Evolutionary conservation across 176 grass and related monocot genomes (phyloP).

Genomic region (Tillandsia leiboldiana): DNA sequence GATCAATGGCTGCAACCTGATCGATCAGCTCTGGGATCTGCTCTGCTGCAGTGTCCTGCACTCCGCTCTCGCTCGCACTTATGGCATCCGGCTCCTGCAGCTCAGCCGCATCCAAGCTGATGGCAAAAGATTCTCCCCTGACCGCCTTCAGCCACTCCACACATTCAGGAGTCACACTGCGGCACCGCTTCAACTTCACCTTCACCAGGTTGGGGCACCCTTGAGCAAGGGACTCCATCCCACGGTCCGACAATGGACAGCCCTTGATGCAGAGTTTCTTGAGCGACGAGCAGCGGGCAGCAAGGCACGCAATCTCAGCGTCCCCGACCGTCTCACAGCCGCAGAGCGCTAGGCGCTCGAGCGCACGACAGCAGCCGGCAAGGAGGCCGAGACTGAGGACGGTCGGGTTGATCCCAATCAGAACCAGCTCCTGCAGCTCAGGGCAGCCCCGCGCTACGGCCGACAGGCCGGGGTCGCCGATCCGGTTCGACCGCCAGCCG

Average conservation of each 20-base stretch:
- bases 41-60: conserved; percentile 26
- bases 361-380: conserved; percentile 45
- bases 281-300: conserved; percentile 55
- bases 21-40: conserved; percentile 29
- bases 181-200: conserved; percentile 92
- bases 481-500: conserved; percentile 75
- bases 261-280: conserved; percentile 99
- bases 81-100: conserved; percentile 38
- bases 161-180: conserved; percentile 49
- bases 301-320: conserved; percentile 78
- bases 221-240: conserved; percentile 61
- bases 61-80: conserved; percentile 32
- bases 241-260: conserved; percentile 73
- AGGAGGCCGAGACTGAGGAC: conserved; percentile 56
- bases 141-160: conserved; percentile 45
- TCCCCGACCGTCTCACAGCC: conserved; percentile 82
- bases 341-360: conserved; percentile 86
- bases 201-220: conserved; percentile 88
- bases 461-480: conserved; percentile 70
- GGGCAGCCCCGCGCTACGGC: conserved; percentile 51
- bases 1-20: conserved; percentile 28
- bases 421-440: conserved; percentile 71
- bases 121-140: conserved; percentile 34
- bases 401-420: conserved; percentile 83
- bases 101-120: conserved; percentile 35